Percentiles rank a stretch among this genome's conserved stretches.
These are phyloP conservation scores for Volvox reticuliferus DNA, from an alignment of 139 green algal species.

Conservation along the genomic window DNA sequence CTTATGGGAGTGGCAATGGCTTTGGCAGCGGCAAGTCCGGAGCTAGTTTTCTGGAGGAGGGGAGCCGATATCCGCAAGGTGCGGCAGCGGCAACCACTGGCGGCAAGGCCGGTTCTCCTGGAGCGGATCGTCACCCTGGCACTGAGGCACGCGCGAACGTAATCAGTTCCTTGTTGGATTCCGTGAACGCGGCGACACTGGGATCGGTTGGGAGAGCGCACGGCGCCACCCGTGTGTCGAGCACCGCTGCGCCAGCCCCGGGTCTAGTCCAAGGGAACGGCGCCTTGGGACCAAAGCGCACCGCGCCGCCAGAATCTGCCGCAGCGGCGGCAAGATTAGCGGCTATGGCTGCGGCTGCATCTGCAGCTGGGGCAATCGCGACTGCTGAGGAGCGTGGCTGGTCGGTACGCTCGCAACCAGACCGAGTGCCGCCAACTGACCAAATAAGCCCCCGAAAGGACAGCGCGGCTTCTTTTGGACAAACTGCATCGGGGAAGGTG, in stretches of 20 bases:
- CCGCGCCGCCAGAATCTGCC: too few species aligned
- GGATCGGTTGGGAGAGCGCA: neutral
- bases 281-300: neutral
- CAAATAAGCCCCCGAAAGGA: slow-evolving; percentile 25
- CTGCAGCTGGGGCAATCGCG: neutral
- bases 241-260: neutral
- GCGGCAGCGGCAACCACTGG: too few species aligned
- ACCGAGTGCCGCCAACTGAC: neutral
- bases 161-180: neutral
- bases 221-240: neutral
- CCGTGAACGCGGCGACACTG: neutral
- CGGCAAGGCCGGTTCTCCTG: neutral
- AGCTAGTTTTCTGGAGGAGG: neutral
- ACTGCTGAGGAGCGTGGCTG: neutral
- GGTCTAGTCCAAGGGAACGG: neutral
- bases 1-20: neutral
- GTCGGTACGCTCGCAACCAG: neutral
- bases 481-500: neutral
- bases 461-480: neutral
- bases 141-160: neutral
- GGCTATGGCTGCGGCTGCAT: neutral
- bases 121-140: neutral
- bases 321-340: too few species aligned
- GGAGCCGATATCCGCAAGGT: too few species aligned
- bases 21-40: neutral